phyloP scores from a whole-genome alignment of 2,329 filamentous ascomycete genomes.

The Alternaria postmessia region DNA sequence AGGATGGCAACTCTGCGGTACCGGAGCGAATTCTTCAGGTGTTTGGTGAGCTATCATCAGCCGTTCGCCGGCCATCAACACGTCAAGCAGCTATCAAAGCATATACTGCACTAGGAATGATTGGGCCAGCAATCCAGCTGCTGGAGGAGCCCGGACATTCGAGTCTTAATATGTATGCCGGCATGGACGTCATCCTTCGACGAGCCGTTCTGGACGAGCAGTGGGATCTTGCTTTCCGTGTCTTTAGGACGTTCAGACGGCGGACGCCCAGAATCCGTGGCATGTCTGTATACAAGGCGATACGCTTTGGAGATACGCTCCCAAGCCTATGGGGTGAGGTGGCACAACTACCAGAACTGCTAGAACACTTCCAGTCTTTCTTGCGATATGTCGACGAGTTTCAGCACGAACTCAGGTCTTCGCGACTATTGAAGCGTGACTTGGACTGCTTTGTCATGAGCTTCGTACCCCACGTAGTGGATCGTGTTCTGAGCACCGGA shows the following conservation, averaged over 20 bases:
- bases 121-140: constrained; percentile 50
- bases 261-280: constrained; percentile 11
- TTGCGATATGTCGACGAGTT: constrained; percentile 36
- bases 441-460: constrained; percentile 35
- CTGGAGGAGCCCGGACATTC: constrained; percentile 50
- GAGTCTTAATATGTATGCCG: constrained; percentile 24
- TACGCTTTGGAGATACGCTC: constrained; percentile 18
- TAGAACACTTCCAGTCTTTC: constrained; percentile 37
- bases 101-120: constrained; percentile 52
- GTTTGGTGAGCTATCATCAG: constrained; percentile 53
- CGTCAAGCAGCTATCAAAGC: constrained; percentile 58
- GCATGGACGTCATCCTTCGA: constrained; percentile 41
- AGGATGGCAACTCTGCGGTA: constrained; percentile 42
- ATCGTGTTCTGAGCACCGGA: constrained; percentile 27
- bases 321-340: constrained; percentile 38
- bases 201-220: constrained; percentile 42
- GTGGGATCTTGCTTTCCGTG: constrained; percentile 47
- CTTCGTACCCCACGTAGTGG: constrained; percentile 41
- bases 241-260: constrained; percentile 33
- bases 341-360: constrained; percentile 33
- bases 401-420: constrained; percentile 32
- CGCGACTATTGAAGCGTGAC: constrained; percentile 18
- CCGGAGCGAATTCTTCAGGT: constrained; percentile 55
- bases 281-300: background rate
- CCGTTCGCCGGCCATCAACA: constrained; percentile 51